These are phyloP conservation scores for Chrysoporthe austroafricana DNA, from an alignment of 2,329 filamentous ascomycete species.

Conservation along the genomic window DNA sequence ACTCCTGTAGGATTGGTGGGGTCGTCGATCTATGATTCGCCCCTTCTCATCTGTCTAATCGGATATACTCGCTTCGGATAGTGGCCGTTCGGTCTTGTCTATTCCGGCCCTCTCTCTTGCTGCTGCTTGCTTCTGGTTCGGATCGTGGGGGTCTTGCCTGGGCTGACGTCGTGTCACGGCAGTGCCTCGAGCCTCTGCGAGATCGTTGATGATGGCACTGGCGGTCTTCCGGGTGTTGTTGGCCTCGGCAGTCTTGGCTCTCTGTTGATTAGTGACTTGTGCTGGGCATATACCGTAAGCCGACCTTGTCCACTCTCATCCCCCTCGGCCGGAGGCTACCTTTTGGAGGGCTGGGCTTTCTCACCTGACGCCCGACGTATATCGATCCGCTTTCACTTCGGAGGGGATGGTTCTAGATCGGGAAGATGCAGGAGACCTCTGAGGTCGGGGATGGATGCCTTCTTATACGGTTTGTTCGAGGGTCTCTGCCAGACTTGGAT, in stretches of 20 bases:
- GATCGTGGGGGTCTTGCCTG: neutral
- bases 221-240: neutral
- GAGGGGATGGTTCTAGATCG: conserved; percentile 11
- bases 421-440: conserved; percentile 3
- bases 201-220: neutral
- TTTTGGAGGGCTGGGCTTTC: neutral
- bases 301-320: neutral
- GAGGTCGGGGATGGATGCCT: neutral
- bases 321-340: neutral
- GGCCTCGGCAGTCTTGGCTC: neutral
- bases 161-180: neutral
- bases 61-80: conserved; percentile 10
- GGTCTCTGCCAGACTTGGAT: conserved; percentile 15
- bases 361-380: conserved; percentile 6
- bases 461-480: conserved; percentile 15
- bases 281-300: neutral
- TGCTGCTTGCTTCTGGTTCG: conserved; percentile 10
- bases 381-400: conserved; percentile 7
- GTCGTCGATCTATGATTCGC: conserved; percentile 19
- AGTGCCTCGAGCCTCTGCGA: neutral
- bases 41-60: conserved; percentile 21
- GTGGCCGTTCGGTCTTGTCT: conserved; percentile 8
- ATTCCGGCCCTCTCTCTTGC: conserved; percentile 8
- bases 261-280: neutral
- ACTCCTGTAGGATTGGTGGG: conserved; percentile 2